These are phyloP conservation scores for Fusarium mexicanum DNA, from an alignment of 2,329 filamentous ascomycete genomes.

Conservation along the genomic window DNA sequence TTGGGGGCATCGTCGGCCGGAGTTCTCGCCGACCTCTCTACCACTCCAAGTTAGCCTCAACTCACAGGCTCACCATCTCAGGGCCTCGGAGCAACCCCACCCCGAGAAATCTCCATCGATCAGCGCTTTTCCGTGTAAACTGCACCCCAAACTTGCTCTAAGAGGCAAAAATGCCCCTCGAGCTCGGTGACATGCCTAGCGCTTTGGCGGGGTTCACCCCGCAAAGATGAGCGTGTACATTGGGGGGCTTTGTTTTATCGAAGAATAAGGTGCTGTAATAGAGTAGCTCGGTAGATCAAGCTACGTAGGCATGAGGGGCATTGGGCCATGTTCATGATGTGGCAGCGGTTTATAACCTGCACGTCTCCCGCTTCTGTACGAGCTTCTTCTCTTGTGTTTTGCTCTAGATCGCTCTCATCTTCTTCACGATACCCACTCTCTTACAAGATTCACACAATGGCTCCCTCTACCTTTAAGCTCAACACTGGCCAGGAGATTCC, in stretches of 20 bases:
- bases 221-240: conserved; percentile 33
- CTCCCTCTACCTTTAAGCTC: conserved; percentile 67
- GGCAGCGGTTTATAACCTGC: conserved; percentile 30
- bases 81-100: conserved; percentile 41
- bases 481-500: conserved; percentile 73
- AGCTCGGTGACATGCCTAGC: conserved; percentile 2
- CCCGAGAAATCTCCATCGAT: conserved; percentile 37
- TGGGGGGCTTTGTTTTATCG: background rate
- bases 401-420: conserved; percentile 5
- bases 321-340: conserved; percentile 31
- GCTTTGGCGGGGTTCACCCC: conserved; percentile 39
- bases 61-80: conserved; percentile 15
- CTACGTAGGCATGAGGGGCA: conserved; percentile 7
- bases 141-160: conserved; percentile 31
- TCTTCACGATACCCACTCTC: conserved; percentile 5
- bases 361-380: conserved; percentile 11
- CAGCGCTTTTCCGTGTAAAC: conserved; percentile 9
- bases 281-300: background rate
- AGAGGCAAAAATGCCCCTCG: conserved; percentile 7
- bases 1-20: conserved; percentile 34
- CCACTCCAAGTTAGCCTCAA: conserved; percentile 7
- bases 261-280: background rate
- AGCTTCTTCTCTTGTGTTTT: conserved; percentile 9
- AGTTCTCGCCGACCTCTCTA: conserved; percentile 37
- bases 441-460: conserved; percentile 53